phyloP scores from a whole-genome alignment of 495 filamentous ascomycete species.

The Penicillium cosmopolitanum region DNA sequence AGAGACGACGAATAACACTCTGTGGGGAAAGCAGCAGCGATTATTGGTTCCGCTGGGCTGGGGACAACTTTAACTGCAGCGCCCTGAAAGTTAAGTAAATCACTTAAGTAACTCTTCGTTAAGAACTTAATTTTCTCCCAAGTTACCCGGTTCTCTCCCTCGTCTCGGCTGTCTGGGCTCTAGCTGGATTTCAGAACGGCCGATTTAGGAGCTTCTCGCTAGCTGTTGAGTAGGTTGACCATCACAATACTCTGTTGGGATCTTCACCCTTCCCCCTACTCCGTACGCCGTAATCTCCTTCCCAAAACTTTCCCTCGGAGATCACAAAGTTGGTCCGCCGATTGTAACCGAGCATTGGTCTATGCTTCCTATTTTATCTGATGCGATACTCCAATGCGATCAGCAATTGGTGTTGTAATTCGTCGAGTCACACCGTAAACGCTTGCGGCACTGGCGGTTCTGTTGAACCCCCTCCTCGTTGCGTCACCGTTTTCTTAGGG shows the following conservation, averaged over 20 bases:
- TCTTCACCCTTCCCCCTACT: neutral
- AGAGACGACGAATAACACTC: neutral
- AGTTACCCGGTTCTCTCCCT: neutral
- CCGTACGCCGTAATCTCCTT: neutral
- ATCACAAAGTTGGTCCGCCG: neutral
- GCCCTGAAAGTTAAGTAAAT: constrained; percentile 3
- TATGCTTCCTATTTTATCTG: neutral
- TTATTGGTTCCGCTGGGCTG: constrained; percentile 1
- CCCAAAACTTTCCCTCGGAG: constrained; percentile 2
- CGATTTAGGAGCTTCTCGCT: neutral
- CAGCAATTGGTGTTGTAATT: constrained; percentile 1
- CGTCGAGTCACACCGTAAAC: constrained; percentile 2
- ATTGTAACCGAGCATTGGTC: constrained; percentile 1
- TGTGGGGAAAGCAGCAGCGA: neutral
- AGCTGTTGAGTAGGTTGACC: neutral
- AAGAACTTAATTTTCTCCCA: neutral
- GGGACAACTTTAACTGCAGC: constrained; percentile 7
- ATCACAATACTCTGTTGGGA: constrained; percentile 2
- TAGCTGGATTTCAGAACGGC: neutral
- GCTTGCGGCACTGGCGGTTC: constrained; percentile 2
- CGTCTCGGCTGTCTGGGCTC: too few relatives aligned
- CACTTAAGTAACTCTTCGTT: neutral
- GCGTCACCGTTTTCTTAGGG: constrained; percentile 5
- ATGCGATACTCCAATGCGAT: neutral
- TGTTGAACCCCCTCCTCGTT: constrained; percentile 2